Percentiles rank a stretch among this genome's conserved stretches.
Conservation (phyloP, 192 early-diverging fungal genomes). For the Linnemannia elongata region DNA sequence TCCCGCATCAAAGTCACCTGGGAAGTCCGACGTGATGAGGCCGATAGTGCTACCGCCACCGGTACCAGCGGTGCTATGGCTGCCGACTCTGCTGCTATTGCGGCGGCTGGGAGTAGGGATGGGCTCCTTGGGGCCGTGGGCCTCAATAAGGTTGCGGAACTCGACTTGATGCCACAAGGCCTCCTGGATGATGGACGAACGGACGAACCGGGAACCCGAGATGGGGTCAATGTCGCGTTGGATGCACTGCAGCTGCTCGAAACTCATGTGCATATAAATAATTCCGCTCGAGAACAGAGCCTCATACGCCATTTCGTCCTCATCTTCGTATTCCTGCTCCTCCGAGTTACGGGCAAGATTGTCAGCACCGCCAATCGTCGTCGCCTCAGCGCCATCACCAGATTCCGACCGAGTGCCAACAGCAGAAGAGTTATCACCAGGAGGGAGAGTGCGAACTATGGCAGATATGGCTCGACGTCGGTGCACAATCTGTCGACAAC, state of each 20-base stretch:
- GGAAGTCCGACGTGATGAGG: no score
- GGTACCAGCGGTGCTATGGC: not conserved
- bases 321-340: not conserved
- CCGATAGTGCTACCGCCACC: not conserved
- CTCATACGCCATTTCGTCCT: slow-evolving; percentile 38
- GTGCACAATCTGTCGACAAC: slow-evolving; percentile 52
- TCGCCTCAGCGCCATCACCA: not conserved
- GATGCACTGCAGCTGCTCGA: slow-evolving; percentile 64
- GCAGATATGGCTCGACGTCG: slow-evolving; percentile 23
- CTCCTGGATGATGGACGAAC: slow-evolving; percentile 55
- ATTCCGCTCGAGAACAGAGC: slow-evolving; percentile 58
- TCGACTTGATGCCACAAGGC: slow-evolving; percentile 69
- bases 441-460: not conserved
- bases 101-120: not conserved
- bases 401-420: not conserved
- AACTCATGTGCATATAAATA: slow-evolving; percentile 69
- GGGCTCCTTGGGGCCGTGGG: not conserved
- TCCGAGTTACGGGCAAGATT: not conserved
- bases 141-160: slow-evolving; percentile 59
- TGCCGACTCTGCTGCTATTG: not conserved
- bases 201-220: slow-evolving; percentile 43
- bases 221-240: slow-evolving; percentile 55
- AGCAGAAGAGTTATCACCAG: not conserved
- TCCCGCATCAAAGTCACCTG: not conserved
- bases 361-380: not conserved